phyloP scores from a whole-genome alignment of 1,139 yeast species.

The Suhomyces yuchorum region DNA sequence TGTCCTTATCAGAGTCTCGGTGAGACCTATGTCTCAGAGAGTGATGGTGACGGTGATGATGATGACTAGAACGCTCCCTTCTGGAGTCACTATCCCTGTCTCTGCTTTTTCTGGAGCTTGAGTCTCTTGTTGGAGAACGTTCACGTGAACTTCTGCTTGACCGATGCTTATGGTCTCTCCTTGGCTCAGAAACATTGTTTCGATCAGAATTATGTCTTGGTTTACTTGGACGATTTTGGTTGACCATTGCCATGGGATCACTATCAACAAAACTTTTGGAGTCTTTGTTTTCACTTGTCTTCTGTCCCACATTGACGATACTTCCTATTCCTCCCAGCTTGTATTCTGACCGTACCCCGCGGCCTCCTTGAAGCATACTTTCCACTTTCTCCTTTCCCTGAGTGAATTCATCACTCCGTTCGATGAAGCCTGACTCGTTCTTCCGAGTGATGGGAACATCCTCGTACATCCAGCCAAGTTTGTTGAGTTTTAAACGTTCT shows the following conservation, averaged over 20 bases:
- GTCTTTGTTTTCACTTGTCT: neutral
- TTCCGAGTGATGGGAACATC: constrained; percentile 30
- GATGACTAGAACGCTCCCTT: neutral
- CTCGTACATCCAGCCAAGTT: constrained; percentile 87
- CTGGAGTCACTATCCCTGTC: neutral
- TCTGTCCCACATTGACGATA: constrained; percentile 22
- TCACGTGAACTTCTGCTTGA: constrained; percentile 10
- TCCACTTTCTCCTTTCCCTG: constrained; percentile 40
- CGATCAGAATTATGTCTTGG: neutral
- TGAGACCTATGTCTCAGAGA: neutral
- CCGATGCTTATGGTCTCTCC: neutral
- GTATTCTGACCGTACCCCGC: constrained; percentile 13
- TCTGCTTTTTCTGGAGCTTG: constrained; percentile 7
- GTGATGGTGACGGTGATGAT: neutral
- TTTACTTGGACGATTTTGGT: constrained; percentile 8
- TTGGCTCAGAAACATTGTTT: neutral
- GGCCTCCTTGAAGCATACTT: constrained; percentile 30
- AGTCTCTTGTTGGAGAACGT: constrained; percentile 13
- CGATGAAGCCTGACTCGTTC: constrained; percentile 36
- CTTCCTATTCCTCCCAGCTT: constrained; percentile 18
- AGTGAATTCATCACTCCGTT: constrained; percentile 38
- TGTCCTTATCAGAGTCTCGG: neutral
- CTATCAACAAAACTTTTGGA: constrained; percentile 28
- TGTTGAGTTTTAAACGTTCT: constrained; percentile 49
- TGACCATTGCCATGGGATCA: constrained; percentile 59